A percentile compares a stretch with the other conserved stretches of the same genome.
Conservation (phyloP, 352 stramenopile genomes). For the Pythium insidiosum region DNA sequence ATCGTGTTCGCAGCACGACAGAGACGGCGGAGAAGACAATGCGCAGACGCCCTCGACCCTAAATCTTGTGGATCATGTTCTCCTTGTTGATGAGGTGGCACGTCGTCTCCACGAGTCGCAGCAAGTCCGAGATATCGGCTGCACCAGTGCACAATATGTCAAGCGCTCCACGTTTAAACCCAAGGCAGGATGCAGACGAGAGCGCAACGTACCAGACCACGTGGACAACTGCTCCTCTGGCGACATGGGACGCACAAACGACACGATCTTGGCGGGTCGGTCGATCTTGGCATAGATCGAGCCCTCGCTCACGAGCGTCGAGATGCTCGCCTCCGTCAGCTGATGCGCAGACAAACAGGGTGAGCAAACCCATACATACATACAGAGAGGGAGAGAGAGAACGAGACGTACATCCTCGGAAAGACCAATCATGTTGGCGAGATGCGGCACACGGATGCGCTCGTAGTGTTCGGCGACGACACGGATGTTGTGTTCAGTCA, state of each 20-base stretch:
- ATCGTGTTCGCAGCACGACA: too few species aligned
- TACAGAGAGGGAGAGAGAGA: neutral
- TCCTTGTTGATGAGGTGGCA: conserved; percentile 99
- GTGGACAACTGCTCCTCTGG: conserved; percentile 93
- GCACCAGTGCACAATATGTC: conserved; percentile 8
- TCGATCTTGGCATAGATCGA: conserved; percentile 97
- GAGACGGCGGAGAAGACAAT: too few species aligned
- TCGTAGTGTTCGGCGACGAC: conserved; percentile 93
- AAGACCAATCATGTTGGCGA: conserved; percentile 93
- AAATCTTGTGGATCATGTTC: conserved; percentile 95
- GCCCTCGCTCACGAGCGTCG: conserved; percentile 89
- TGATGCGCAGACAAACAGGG: too few species aligned
- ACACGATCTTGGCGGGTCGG: conserved; percentile 94
- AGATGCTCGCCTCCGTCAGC: conserved; percentile 73
- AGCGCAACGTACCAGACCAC: conserved; percentile 81
- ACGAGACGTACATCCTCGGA: conserved; percentile 63
- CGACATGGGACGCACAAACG: conserved; percentile 86
- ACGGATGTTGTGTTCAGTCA: conserved; percentile 98
- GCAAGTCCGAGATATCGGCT: conserved; percentile 93
- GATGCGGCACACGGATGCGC: conserved; percentile 88
- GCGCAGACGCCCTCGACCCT: conserved; percentile 9
- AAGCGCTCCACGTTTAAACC: neutral
- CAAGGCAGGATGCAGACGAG: conserved; percentile 1
- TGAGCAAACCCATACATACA: neutral
- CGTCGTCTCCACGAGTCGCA: conserved; percentile 95